Evolutionary conservation across 768 basidiomycete species (phyloP).

Genomic region (Trametes cubensis): DNA sequence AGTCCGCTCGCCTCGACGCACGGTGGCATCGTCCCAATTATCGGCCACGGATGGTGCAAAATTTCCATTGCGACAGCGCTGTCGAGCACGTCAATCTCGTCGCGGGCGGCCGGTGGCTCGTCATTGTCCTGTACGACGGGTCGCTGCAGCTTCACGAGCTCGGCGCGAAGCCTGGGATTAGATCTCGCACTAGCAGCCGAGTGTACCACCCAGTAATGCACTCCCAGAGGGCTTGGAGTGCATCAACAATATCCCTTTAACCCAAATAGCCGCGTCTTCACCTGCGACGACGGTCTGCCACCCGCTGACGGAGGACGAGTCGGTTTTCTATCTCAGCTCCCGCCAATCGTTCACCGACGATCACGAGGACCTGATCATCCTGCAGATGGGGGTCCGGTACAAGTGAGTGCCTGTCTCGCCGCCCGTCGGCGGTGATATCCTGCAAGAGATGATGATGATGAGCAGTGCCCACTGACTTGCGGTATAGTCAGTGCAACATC

Average conservation of each 20-base stretch:
- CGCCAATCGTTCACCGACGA: constrained; percentile 19
- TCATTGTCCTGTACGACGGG: constrained; percentile 22
- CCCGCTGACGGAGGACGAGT: constrained; percentile 20
- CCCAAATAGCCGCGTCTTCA: no score
- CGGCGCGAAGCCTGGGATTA: no score
- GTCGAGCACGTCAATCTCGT: constrained; percentile 22
- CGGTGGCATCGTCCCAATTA: constrained; percentile 17
- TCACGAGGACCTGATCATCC: constrained; percentile 22
- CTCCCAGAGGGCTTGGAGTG: no score
- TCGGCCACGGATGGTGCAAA: constrained; percentile 7
- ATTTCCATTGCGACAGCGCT: constrained; percentile 9
- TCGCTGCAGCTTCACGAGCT: constrained; percentile 19
- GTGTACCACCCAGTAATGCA: no score
- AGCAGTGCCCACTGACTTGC: not conserved
- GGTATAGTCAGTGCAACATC: constrained; percentile 22
- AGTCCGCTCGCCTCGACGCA: constrained; percentile 17
- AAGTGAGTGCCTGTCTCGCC: constrained; percentile 11
- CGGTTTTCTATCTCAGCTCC: constrained; percentile 24
- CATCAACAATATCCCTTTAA: no score
- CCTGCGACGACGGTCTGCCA: constrained; percentile 14
- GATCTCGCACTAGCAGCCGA: no score
- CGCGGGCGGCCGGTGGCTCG: constrained; percentile 18
- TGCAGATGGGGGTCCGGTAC: constrained; percentile 24
- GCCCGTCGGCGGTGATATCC: not conserved
- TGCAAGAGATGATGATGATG: not conserved